Evolutionary conservation across 139 green algal species (phyloP).

Genomic region (Chlamydomonas sp.): DNA sequence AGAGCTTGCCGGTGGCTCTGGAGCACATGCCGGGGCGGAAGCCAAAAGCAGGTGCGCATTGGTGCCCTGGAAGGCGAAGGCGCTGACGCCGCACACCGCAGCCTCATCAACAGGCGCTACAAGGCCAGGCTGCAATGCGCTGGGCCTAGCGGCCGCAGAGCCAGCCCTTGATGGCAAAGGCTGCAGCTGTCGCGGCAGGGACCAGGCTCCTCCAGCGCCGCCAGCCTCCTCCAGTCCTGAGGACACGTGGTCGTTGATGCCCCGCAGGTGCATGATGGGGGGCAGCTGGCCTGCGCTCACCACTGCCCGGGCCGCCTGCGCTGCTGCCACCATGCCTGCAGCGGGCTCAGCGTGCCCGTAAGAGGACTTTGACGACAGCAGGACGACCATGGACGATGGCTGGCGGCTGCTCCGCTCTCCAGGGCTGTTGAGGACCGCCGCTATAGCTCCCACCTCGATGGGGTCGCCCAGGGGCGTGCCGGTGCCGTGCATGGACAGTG

Average conservation of each 20-base stretch:
- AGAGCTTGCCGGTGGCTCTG: neutral
- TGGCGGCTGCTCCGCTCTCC: too few species aligned
- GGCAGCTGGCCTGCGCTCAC: neutral
- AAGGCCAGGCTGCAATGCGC: neutral
- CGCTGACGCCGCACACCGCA: constrained; percentile 57
- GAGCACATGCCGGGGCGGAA: neutral
- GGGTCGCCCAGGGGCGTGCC: constrained; percentile 82
- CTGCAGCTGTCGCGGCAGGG: constrained; percentile 21
- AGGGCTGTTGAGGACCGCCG: constrained; percentile 11
- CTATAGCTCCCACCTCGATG: constrained; percentile 72
- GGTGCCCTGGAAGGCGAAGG: constrained; percentile 87
- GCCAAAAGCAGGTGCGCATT: constrained; percentile 73
- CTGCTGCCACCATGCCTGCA: constrained; percentile 65
- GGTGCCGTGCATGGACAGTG: constrained; percentile 82
- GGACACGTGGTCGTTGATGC: constrained; percentile 70
- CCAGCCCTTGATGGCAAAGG: neutral
- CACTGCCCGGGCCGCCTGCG: neutral
- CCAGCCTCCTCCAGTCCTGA: constrained; percentile 34
- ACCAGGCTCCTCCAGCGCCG: neutral
- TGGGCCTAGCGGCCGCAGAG: neutral
- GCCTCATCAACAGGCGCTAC: neutral
- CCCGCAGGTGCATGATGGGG: constrained; percentile 71
- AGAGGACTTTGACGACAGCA: constrained; percentile 75
- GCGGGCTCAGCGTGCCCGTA: constrained; percentile 83
- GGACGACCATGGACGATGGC: constrained; percentile 17